Evolutionary conservation across 768 basidiomycete genomes (phyloP).

Genomic region (Cyathus striatus): DNA sequence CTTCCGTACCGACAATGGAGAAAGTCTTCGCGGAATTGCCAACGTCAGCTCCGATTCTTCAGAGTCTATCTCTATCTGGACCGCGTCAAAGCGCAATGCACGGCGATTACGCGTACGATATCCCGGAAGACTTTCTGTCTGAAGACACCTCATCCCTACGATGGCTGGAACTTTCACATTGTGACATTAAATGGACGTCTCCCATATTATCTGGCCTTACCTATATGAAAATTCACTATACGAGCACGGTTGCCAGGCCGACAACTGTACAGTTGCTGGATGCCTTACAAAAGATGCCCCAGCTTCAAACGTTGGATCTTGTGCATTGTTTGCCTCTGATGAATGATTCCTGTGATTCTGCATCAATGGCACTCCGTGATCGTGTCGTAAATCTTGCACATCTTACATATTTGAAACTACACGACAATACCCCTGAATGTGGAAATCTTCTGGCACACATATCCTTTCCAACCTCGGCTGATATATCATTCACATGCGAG

Average conservation of each 20-base stretch:
- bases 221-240: slow-evolving; percentile 27
- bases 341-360: too few relatives aligned
- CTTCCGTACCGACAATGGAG: background rate
- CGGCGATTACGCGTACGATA: slow-evolving; percentile 11
- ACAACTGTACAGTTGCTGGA: slow-evolving; percentile 23
- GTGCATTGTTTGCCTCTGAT: slow-evolving; percentile 19
- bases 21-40: background rate
- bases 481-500: too few relatives aligned
- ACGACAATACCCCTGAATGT: too few relatives aligned
- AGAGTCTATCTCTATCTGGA: slow-evolving; percentile 15
- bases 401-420: too few relatives aligned
- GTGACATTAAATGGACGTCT: slow-evolving; percentile 30
- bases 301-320: slow-evolving; percentile 20
- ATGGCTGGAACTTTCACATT: slow-evolving; percentile 26
- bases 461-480: too few relatives aligned
- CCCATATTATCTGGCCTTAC: slow-evolving; percentile 27
- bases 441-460: too few relatives aligned
- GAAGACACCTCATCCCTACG: slow-evolving; percentile 28
- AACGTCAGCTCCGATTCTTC: background rate
- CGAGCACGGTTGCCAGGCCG: slow-evolving; percentile 18
- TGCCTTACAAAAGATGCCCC: slow-evolving; percentile 27
- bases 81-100: slow-evolving; percentile 11
- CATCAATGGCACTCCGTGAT: too few relatives aligned
- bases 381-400: too few relatives aligned
- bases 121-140: slow-evolving; percentile 21